Base-by-base conservation (phyloP, 2,329 filamentous ascomycete genomes). In the Mycosphaerella arachidis region DNA sequence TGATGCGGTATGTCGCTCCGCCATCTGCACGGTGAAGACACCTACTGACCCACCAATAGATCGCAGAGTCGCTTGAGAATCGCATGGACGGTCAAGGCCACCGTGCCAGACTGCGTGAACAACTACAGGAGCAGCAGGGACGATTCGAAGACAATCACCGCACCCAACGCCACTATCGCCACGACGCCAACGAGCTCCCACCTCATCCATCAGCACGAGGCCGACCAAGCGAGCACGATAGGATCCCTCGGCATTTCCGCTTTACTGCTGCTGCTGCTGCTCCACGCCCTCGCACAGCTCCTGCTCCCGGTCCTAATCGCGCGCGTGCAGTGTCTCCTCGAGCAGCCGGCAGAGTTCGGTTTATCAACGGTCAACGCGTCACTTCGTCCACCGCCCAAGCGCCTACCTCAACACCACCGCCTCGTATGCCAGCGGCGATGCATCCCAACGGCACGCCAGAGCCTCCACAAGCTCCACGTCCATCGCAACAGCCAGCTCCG, bases 31-130 rank as follows among this genome's bases (percentile, higher is more conserved):
- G 2, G 3, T 29, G 3, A 6, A 4, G 10, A 27, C 29, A 50
- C 13, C 4, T 29, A 13, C 46, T 50, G 20, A 50, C 46, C 46
- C 18, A 1, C 1, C 1, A 9, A 30, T 18, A 53, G 48, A 53
- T 35, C 29, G 50, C 51, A 5, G 50, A 58, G 24, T 40, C 30
- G 6, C 50, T 58, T 7, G 50, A 54, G 16, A 55, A 59, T n/a
- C 57, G 45, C 10, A 40, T 29, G 16, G 24, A 48, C 35, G 57
- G 57, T 8, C 57, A 59, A 51, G 57, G 57, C 13, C 57, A 59
- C 20, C 57, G 57, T 12, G 4, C 9, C 6, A 10, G 31, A 20
- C 52, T 59, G 4, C 18, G 12, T 8, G 29, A 37, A 13, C 24
- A 48, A 5, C 43, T 29, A 10, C 12, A 33, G 29, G 8, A 24